Conservation (phyloP, 108 stramenopile species). For the Cyclotella cryptica region DNA sequence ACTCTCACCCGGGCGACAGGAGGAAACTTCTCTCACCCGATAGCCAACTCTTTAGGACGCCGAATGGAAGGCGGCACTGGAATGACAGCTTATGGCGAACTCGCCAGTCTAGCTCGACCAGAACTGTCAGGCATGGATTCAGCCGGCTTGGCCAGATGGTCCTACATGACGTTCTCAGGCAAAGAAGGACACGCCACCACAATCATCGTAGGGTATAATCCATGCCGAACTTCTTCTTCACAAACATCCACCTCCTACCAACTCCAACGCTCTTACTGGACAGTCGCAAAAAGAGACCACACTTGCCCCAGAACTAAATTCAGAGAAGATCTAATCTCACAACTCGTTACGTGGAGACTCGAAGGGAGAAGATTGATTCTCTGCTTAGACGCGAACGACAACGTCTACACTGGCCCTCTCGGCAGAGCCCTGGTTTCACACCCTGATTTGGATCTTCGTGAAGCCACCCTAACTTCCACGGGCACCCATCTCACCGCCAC, state of each 20-base stretch:
- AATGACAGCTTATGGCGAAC: no score
- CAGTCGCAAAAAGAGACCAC: background rate
- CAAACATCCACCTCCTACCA: slow-evolving; percentile 1
- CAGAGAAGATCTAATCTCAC: no score
- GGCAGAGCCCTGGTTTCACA: background rate
- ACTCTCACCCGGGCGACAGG: background rate
- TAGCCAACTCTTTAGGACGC: background rate
- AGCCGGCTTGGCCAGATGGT: slow-evolving; percentile 9
- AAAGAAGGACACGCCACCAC: slow-evolving; percentile 5
- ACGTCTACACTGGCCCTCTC: slow-evolving; percentile 11
- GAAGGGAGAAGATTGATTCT: slow-evolving; percentile 20
- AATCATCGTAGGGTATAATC: slow-evolving; percentile 18
- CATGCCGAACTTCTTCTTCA: background rate
- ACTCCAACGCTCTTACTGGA: slow-evolving; percentile 17
- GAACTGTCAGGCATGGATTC: background rate
- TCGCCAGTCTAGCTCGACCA: no score
- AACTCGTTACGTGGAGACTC: background rate
- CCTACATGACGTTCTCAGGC: background rate
- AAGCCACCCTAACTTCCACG: slow-evolving; percentile 5
- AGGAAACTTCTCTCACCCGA: no score
- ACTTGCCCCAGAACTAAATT: slow-evolving; percentile 17
- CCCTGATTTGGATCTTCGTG: slow-evolving; percentile 5
- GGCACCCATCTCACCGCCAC: slow-evolving; percentile 5
- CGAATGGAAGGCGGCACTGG: no score
- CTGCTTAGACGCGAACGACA: slow-evolving; percentile 24